Base-by-base conservation (phyloP, 2,329 filamentous ascomycete genomes). In the Xylariales sp. region DNA sequence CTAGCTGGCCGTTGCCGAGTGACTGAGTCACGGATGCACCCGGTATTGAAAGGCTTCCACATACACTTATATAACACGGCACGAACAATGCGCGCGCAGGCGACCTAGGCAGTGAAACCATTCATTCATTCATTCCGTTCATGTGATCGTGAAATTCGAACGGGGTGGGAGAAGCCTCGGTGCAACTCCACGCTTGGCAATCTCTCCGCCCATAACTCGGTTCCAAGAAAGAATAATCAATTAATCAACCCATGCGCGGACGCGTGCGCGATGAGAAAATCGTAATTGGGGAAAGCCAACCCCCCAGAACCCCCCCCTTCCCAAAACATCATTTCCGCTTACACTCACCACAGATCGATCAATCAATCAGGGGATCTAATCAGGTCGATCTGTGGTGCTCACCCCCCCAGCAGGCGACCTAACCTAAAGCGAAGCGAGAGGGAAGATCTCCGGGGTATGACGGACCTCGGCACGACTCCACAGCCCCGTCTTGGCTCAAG, bases 381-480 rank as follows among this genome's bases (percentile, higher is more conserved):
- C 23, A 23, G 23, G 23, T 23, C 23, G 23, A 23, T 23, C 23
- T 23, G 23, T 23, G 23, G 23, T 23, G 23, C 23, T 23, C 23
- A 23, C 23, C 23, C 23, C 23, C 23, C 23, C 23, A 23, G 23
- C 23, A 23, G 10, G n/a, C 14, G 41, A 14, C 41, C 41, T 16
- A 48, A 8, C 32, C n/a, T 1, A 16, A 14, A 39, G 50, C 14
- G 8, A 36, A 23, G 8, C 3, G 16, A 53, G 23, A 18, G 16
- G 36, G 23, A 18, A 34, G n/a, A 48, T 60, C 46, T 23, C 16
- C 4, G 30, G 48, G 28, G 36, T 49, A 28, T 46, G 49, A 55
- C 45, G 60, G 43, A 67, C 65, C 61, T 67, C 60, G 65, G 61
- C 55, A 64, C 34, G 32, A 23, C 28, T 14, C 54, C 18, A 39